Evolutionary conservation across 78 protist genomes (phyloP).

Genomic region (Chrysochromulina tobinii): DNA sequence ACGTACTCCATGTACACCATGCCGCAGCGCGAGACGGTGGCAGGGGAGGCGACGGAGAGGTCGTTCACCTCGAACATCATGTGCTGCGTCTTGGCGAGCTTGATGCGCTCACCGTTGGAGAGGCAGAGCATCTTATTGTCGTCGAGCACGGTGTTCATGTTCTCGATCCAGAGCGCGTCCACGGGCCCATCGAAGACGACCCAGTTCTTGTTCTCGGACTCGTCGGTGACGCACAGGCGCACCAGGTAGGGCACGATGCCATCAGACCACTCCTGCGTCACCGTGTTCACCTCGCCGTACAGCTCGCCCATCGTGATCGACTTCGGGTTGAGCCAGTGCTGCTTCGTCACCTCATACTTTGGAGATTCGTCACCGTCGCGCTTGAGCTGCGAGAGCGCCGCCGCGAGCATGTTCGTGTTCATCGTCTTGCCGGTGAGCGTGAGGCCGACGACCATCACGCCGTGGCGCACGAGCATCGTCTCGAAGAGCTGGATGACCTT

Average conservation of each 20-base stretch:
- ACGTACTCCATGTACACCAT: constrained; percentile 80
- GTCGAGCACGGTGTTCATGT: constrained; percentile 88
- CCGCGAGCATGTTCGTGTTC: background rate
- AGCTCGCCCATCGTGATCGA: constrained; percentile 80
- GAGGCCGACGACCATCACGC: constrained; percentile 87
- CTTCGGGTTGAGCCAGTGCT: constrained; percentile 75
- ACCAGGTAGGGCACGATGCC: constrained; percentile 74
- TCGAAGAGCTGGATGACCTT: constrained; percentile 74
- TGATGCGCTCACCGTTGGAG: constrained; percentile 86
- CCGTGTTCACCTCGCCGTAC: constrained; percentile 70
- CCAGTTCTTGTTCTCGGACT: constrained; percentile 60
- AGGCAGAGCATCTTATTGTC: constrained; percentile 84
- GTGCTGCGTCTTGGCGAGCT: constrained; percentile 62
- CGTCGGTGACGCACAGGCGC: constrained; percentile 42
- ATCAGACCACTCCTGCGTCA: constrained; percentile 83
- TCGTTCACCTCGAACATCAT: constrained; percentile 84
- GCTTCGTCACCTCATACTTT: background rate
- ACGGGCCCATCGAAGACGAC: constrained; percentile 91
- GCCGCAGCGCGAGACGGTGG: constrained; percentile 91
- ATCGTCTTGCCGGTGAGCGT: constrained; percentile 71
- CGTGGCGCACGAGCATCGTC: constrained; percentile 80
- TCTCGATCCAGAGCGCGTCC: constrained; percentile 84
- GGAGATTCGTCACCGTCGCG: constrained; percentile 25
- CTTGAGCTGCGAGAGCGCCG: constrained; percentile 34
- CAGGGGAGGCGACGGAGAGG: constrained; percentile 87